Evolutionary conservation across 192 early-diverging fungal species (phyloP).

Genomic region (Globomyces pollinis-pini): DNA sequence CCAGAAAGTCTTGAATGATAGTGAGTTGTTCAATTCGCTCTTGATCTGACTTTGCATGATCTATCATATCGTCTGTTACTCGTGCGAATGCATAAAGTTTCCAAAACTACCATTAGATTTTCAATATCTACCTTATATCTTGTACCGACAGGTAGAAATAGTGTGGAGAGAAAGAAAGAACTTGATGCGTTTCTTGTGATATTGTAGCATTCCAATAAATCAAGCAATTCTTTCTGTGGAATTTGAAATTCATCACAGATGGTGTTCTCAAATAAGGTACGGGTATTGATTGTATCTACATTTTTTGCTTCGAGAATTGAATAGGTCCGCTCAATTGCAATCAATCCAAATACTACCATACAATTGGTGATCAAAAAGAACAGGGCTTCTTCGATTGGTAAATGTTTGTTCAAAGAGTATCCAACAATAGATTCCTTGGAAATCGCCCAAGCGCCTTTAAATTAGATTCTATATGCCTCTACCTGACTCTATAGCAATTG

Average conservation of each 20-base stretch:
- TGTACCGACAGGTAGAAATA: neutral
- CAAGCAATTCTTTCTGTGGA: neutral
- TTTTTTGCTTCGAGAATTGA: constrained; percentile 12
- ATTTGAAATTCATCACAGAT: too few species aligned
- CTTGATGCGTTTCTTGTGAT: neutral
- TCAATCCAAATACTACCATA: constrained; percentile 26
- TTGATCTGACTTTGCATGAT: constrained; percentile 1
- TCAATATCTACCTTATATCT: too few species aligned
- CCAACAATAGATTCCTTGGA: constrained; percentile 27
- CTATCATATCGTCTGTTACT: constrained; percentile 25
- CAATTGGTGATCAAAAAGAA: constrained; percentile 43
- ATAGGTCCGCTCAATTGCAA: constrained; percentile 27
- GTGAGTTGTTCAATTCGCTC: neutral
- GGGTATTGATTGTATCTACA: neutral
- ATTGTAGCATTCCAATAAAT: neutral
- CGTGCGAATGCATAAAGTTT: constrained; percentile 31
- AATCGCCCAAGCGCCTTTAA: constrained; percentile 45
- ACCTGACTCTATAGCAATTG: constrained; percentile 29
- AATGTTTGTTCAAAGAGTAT: constrained; percentile 22
- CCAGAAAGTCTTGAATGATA: neutral
- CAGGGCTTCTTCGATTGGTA: constrained; percentile 47
- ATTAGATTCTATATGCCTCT: too few species aligned
- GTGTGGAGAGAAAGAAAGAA: neutral
- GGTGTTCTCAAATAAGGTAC: too few species aligned
- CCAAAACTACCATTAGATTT: too few species aligned